Evolutionary conservation across 179 eudicot genomes (phyloP).

Genomic region (Pouteria campechiana): DNA sequence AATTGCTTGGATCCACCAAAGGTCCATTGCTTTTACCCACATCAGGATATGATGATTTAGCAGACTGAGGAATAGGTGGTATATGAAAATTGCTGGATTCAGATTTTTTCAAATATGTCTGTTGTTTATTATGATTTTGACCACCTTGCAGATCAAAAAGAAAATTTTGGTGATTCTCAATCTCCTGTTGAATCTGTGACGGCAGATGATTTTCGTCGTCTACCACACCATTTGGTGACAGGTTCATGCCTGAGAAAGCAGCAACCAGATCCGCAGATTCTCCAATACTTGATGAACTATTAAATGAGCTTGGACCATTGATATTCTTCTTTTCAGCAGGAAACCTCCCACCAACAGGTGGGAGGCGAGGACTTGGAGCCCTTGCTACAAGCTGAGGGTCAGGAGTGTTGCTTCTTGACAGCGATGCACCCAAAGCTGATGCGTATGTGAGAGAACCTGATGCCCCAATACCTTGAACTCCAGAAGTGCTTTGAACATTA

Average conservation of each 20-base stretch:
- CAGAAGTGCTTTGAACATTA: conserved; percentile 32
- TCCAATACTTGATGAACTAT: conserved; percentile 34
- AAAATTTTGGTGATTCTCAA: conserved; percentile 40
- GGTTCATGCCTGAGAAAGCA: conserved; percentile 77
- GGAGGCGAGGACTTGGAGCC: conserved; percentile 87
- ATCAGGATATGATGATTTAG: conserved; percentile 9
- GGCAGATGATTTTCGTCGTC: conserved; percentile 34
- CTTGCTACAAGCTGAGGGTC: conserved; percentile 81
- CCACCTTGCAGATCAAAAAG: conserved; percentile 37
- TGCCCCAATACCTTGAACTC: conserved; percentile 28
- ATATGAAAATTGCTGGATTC: conserved; percentile 35
- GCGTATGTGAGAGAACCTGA: conserved; percentile 73
- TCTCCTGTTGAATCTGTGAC: conserved; percentile 36
- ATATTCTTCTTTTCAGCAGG: conserved; percentile 48
- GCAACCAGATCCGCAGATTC: conserved; percentile 52
- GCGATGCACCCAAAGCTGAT: conserved; percentile 72
- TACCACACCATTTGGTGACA: conserved; percentile 43
- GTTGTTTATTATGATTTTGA: conserved; percentile 38
- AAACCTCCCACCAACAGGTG: conserved; percentile 81
- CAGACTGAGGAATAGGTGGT: conserved; percentile 26
- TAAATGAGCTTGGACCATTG: conserved; percentile 46
- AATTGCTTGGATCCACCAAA: conserved; percentile 28
- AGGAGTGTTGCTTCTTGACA: conserved; percentile 94
- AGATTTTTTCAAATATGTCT: conserved; percentile 28
- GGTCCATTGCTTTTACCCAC: conserved; percentile 25